These are phyloP conservation scores for Paramecium pentaurelia DNA, from an alignment of 73 alveolate genomes.

Conservation along the genomic window DNA sequence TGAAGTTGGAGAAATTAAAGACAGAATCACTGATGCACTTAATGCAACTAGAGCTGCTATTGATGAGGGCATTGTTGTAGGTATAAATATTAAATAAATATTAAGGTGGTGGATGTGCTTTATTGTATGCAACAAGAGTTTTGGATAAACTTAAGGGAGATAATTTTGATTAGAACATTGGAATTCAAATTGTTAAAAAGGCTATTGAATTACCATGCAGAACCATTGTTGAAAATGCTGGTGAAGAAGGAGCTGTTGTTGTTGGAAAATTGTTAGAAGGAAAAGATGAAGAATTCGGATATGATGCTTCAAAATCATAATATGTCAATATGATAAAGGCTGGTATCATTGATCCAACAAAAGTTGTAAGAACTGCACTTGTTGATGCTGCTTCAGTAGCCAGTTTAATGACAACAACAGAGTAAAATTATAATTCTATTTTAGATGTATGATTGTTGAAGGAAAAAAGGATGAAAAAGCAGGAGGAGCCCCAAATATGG, in stretches of 20 bases:
- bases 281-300: constrained; percentile 72
- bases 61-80: constrained; percentile 97
- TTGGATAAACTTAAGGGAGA: constrained; percentile 82
- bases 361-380: constrained; percentile 96
- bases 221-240: constrained; percentile 91
- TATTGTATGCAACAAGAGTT: constrained; percentile 83
- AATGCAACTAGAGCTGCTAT: constrained; percentile 98
- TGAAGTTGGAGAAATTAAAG: constrained; percentile 96
- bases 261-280: constrained; percentile 80
- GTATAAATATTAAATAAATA: not conserved
- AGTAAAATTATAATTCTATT: constrained; percentile 71
- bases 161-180: constrained; percentile 88
- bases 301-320: constrained; percentile 86
- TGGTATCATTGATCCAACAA: constrained; percentile 98
- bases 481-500: constrained; percentile 55
- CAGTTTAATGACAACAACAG: constrained; percentile 93
- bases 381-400: constrained; percentile 97
- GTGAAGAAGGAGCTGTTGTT: constrained; percentile 86
- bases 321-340: constrained; percentile 75
- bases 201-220: constrained; percentile 88
- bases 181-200: constrained; percentile 80
- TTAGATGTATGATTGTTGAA: constrained; percentile 67
- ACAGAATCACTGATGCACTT: constrained; percentile 96
- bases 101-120: constrained; percentile 78
- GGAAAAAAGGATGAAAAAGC: constrained; percentile 67